Base-by-base conservation (phyloP, 352 stramenopile genomes). In the Phytophthora chlamydospora region DNA sequence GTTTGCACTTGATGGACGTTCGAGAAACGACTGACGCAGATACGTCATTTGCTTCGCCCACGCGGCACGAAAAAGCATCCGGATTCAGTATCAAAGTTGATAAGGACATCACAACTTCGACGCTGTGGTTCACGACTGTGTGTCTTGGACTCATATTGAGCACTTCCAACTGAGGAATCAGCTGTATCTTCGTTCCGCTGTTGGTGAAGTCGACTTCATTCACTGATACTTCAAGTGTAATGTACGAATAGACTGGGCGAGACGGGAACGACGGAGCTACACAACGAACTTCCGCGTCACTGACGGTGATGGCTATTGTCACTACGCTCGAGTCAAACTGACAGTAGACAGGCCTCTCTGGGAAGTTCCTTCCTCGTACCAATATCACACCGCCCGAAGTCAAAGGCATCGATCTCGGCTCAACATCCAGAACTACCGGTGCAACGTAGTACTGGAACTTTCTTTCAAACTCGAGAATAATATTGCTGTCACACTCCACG, bases 121-220 rank as follows among this genome's bases (percentile, higher is more conserved):
- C 17, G 0, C 43, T n/a, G 55, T 67, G 43, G n/a, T 57, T 51
- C 9, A 80, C 29, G 34, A 78, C 17, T 13, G 66, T 38, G 31
- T 82, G 32, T 7, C 14, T 70, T 21, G 78, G 73, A 16, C 40
- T 47, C 39, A 83, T 64, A 3, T 40, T 32, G 5, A 77, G 21
- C 5, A 82, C 34, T 56, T 69, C 9, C 14, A 85, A 42, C 4
- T 54, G 11, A n/a, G 75, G 51, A 31, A 63, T 36, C 9, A 75
- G 27, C 14, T 71, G 60, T 33, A 78, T n/a, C 10, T 45, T 73
- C 7, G 51, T 54, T 14, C 62, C 45, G 17, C 48, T 73, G 2
- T 24, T 35, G 17, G 57, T 74, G 8, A 70, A 85, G 32, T 85
- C 71, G 6, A 75, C 33, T 9, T 55, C 62, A 27, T 83, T 83